Conservation (phyloP, 2,329 filamentous ascomycete genomes). For the Emmonsiellopsis sp. region DNA sequence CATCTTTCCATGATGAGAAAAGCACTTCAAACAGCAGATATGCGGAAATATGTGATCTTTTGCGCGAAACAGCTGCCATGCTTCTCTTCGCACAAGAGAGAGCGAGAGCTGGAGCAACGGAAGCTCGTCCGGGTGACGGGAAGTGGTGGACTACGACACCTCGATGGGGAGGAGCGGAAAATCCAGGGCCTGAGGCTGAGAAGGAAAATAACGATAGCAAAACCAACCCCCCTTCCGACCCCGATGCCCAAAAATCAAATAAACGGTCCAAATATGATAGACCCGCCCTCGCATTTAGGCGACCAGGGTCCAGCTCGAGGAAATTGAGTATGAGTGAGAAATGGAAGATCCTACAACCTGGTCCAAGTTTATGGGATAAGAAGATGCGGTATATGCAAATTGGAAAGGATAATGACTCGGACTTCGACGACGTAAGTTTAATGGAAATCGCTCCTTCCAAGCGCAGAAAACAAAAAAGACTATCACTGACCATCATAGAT, state of each 20-base stretch:
- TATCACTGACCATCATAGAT: slow-evolving; percentile 32
- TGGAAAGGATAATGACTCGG: slow-evolving; percentile 40
- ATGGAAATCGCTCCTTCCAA: neutral
- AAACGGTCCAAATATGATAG: slow-evolving; percentile 32
- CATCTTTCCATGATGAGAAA: slow-evolving; percentile 37
- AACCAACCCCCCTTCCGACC: slow-evolving; percentile 18
- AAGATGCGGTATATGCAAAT: slow-evolving; percentile 48
- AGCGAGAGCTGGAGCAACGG: slow-evolving; percentile 44
- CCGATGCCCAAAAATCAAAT: slow-evolving; percentile 23
- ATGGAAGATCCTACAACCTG: slow-evolving; percentile 46
- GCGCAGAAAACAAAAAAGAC: neutral
- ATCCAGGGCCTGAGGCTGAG: slow-evolving; percentile 27
- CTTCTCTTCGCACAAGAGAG: slow-evolving; percentile 53
- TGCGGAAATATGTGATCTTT: slow-evolving; percentile 42
- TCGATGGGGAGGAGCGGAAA: slow-evolving; percentile 46
- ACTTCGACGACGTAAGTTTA: slow-evolving; percentile 46
- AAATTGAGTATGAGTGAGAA: slow-evolving; percentile 40
- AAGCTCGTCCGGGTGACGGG: slow-evolving; percentile 44
- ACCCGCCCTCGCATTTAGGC: slow-evolving; percentile 22
- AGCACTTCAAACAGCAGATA: slow-evolving; percentile 23
- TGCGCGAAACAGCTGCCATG: slow-evolving; percentile 50
- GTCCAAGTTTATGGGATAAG: slow-evolving; percentile 47
- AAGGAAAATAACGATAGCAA: slow-evolving; percentile 21
- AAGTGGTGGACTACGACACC: slow-evolving; percentile 52
- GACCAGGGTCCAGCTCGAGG: slow-evolving; percentile 26